Evolutionary conservation across 1,284 basidiomycete species (phyloP).

Genomic region (Ustilago lituana): DNA sequence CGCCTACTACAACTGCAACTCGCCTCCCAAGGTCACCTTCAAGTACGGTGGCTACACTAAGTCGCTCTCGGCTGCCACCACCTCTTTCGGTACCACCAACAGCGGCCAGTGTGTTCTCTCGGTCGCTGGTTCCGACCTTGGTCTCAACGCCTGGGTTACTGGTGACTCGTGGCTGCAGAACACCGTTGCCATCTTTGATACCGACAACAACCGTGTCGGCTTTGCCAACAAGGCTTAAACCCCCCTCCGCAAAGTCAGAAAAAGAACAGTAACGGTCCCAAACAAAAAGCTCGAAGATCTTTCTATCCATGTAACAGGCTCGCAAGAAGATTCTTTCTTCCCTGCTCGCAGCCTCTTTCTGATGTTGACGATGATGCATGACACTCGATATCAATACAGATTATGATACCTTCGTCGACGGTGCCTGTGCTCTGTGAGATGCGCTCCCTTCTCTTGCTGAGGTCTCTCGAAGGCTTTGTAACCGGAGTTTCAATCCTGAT

Average conservation of each 20-base stretch:
- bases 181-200: conserved; percentile 68
- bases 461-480: too few relatives aligned
- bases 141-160: conserved; percentile 68
- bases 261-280: not conserved
- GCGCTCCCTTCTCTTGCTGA: not conserved
- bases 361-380: conserved; percentile 9
- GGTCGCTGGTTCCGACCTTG: conserved; percentile 65
- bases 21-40: conserved; percentile 62
- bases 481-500: too few relatives aligned
- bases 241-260: not conserved
- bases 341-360: conserved; percentile 27
- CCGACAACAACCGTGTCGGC: conserved; percentile 68
- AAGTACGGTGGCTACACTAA: conserved; percentile 62
- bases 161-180: conserved; percentile 66
- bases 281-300: not conserved
- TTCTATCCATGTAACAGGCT: conserved; percentile 2
- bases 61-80: conserved; percentile 49
- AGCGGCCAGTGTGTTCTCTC: conserved; percentile 58
- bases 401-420: conserved; percentile 12
- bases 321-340: not conserved
- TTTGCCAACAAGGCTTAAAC: conserved; percentile 66
- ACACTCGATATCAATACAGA: conserved; percentile 18
- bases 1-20: conserved; percentile 67
- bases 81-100: conserved; percentile 54
- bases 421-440: too few relatives aligned